These are phyloP conservation scores for Globisporangium carolinianum DNA, from an alignment of 352 stramenopile species.

Conservation along the genomic window DNA sequence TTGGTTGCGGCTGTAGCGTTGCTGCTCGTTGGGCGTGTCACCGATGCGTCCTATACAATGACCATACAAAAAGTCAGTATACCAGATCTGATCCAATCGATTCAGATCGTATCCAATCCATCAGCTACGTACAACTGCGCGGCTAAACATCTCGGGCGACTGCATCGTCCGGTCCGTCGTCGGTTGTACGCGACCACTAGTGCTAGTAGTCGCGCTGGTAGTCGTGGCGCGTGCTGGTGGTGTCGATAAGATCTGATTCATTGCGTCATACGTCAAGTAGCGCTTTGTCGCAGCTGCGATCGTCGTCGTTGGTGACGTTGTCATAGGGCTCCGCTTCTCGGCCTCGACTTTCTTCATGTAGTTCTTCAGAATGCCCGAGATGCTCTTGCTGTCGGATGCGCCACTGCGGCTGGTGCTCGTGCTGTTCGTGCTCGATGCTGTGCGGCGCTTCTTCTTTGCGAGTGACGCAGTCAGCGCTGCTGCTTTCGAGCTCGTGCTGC, in stretches of 20 bases:
- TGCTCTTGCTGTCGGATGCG: not conserved
- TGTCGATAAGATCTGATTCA: conserved; percentile 3
- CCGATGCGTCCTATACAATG: conserved; percentile 5
- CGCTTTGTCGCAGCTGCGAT: not conserved
- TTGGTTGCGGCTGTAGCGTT: not conserved
- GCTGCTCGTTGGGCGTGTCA: not conserved
- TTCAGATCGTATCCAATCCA: too few species aligned
- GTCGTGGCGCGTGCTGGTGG: not conserved
- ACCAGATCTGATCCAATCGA: too few species aligned
- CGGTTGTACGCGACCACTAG: not conserved
- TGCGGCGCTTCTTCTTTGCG: conserved; percentile 11
- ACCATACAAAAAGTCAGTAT: not conserved
- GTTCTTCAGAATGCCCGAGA: conserved; percentile 10
- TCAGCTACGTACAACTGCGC: conserved; percentile 5
- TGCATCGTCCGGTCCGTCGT: not conserved
- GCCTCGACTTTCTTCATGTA: conserved; percentile 13
- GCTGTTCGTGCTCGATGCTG: not conserved
- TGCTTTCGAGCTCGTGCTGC: not conserved
- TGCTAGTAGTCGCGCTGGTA: not conserved
- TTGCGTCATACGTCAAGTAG: conserved; percentile 5
- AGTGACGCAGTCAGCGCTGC: not conserved
- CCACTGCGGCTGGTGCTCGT: not conserved
- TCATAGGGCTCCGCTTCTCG: not conserved
- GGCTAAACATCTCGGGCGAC: conserved; percentile 12
- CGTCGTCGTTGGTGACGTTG: not conserved